Evolutionary conservation across 2,329 filamentous ascomycete species (phyloP).

Genomic region (Fusarium nelsonii): DNA sequence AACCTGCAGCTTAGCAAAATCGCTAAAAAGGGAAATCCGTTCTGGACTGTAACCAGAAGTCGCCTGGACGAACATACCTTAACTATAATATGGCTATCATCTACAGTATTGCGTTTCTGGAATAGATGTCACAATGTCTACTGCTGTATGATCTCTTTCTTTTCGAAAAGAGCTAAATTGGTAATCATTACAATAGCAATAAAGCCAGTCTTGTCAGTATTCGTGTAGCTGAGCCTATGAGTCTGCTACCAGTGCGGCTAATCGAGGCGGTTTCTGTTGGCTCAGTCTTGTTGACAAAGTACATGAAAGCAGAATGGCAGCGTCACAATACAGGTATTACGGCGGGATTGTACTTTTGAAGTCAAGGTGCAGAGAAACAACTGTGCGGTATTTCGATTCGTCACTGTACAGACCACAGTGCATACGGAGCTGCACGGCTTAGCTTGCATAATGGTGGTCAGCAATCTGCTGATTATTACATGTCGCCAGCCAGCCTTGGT

Average conservation of each 20-base stretch:
- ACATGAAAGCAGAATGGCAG: no score
- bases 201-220: no score
- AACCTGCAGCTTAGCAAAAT: no score
- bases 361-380: not conserved
- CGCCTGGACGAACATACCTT: no score
- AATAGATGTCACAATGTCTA: no score
- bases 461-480: constrained; percentile 15
- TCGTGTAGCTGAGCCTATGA: no score
- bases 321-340: not conserved
- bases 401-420: not conserved
- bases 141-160: no score
- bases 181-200: not conserved
- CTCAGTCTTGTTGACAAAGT: not conserved
- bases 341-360: not conserved
- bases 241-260: not conserved
- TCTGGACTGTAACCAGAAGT: no score
- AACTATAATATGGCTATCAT: no score
- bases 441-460: constrained; percentile 26
- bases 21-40: no score
- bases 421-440: not conserved
- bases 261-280: not conserved
- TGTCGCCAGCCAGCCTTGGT: constrained; percentile 1
- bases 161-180: no score
- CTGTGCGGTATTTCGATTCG: not conserved
- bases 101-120: no score